A percentile compares a stretch with the other conserved stretches of the same genome.
Evolutionary conservation across 73 alveolate species (phyloP).

Genomic region (Paramecium caudatum): DNA sequence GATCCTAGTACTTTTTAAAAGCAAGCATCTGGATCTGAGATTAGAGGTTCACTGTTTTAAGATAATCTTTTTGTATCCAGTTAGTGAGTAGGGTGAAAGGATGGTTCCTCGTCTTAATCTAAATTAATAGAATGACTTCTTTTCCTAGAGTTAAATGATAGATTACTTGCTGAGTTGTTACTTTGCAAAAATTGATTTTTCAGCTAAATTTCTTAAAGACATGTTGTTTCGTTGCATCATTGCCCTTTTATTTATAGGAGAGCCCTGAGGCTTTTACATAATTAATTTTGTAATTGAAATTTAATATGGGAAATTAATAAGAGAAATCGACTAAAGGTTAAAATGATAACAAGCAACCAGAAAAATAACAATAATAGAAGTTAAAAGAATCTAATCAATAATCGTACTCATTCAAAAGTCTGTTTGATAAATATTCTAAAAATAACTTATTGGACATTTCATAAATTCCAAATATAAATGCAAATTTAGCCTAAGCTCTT

Average conservation of each 20-base stretch:
- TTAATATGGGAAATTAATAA: background rate
- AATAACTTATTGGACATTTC: background rate
- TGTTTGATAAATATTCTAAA: background rate
- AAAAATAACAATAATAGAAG: background rate
- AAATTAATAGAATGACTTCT: constrained; percentile 17
- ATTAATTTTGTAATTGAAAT: background rate
- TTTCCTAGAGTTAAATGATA: constrained; percentile 3
- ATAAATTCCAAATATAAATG: background rate
- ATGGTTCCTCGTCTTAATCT: constrained; percentile 8
- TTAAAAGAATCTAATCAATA: background rate
- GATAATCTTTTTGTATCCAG: constrained; percentile 8
- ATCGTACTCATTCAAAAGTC: background rate
- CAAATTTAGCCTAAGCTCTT: background rate
- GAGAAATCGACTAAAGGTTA: background rate
- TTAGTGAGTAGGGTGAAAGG: background rate
- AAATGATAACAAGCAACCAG: background rate
- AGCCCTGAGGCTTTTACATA: constrained; percentile 24
- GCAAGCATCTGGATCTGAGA: background rate
- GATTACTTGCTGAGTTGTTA: constrained; percentile 30
- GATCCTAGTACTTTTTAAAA: constrained; percentile 41
- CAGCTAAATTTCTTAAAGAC: constrained; percentile 48
- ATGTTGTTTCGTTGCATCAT: background rate
- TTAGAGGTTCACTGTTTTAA: background rate
- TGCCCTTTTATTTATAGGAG: constrained; percentile 30
- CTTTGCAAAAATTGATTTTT: constrained; percentile 22